Evolutionary conservation across 495 filamentous ascomycete genomes (phyloP), one percentile per base, ranked within the genome.

Genomic region (Elaphomyces granulatus): DNA sequence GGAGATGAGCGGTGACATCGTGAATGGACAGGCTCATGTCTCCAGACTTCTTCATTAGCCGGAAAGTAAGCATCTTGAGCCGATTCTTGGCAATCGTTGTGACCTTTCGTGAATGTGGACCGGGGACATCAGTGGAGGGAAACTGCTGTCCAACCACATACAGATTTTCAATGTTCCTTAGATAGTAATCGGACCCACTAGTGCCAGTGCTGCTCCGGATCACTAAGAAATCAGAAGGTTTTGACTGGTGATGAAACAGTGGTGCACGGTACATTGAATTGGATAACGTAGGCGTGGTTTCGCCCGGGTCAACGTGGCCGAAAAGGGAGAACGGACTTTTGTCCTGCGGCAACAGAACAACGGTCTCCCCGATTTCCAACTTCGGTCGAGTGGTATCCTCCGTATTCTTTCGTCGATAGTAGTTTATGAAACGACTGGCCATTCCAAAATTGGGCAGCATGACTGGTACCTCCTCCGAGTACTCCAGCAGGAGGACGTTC

Each of bases 391-490:
- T 72, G 30, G 72, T 67, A 52, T 92, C 86, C 18, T 87, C 83
- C 20, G 71, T 72, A 48, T 81, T 80, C 52, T 83, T 90, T 21
- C 87, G 79, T 12, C 90, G 80, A 53, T 94, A 94, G 60, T 95
- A 96, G 50, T 96, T 95, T 60, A 96, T 81, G 31, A 96, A 74
- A 31, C 83, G 80, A 54, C 77, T 88, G 37, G 85, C 88, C 90
- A 99, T 99, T 44, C 87, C 90, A 46, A 94, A 88, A 56, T 93
- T 92, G 6, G 90, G 94, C 45, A 99, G 67, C 41, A 87, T 81
- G 9, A 75, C 81, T 1, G 90, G 90, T 40, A 82, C 81, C 55
- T 96, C 85, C 54, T 99, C 90, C 8, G 85, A 90, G 59, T 96
- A 96, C 60, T 99, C 90, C 21, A 95, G 75, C 12, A 99, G 68